These are phyloP conservation scores for Penicillium vulpinum DNA, from an alignment of 2,329 filamentous ascomycete genomes.

Conservation along the genomic window DNA sequence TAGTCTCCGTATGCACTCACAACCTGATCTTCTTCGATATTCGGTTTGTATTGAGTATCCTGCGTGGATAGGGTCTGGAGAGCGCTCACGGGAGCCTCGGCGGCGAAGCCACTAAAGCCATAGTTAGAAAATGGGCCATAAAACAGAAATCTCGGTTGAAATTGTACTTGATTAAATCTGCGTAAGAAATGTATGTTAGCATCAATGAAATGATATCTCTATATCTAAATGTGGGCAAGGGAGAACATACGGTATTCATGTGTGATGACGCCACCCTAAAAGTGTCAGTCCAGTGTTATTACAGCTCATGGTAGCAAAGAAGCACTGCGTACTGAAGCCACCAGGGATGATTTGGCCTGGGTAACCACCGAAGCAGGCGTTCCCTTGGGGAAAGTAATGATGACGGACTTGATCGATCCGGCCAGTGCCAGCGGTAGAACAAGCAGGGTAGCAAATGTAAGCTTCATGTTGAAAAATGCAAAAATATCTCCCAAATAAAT, in stretches of 20 bases:
- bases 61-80: conserved; percentile 67
- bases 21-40: conserved; percentile 75
- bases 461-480: conserved; percentile 59
- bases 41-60: conserved; percentile 61
- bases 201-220: neutral
- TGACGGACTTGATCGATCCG: conserved; percentile 65
- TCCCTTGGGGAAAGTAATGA: conserved; percentile 73
- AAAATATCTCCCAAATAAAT: neutral
- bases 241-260: conserved; percentile 71
- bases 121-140: conserved; percentile 1
- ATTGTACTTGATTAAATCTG: conserved; percentile 47
- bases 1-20: conserved; percentile 51
- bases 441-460: conserved; percentile 55
- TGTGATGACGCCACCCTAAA: conserved; percentile 69
- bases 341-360: conserved; percentile 70
- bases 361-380: conserved; percentile 68
- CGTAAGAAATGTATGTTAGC: conserved; percentile 13
- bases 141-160: neutral
- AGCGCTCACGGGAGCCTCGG: conserved; percentile 67
- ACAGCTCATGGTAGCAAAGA: neutral
- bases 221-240: neutral
- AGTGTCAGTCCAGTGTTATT: conserved; percentile 15
- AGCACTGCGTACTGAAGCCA: conserved; percentile 55
- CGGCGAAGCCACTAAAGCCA: conserved; percentile 69
- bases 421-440: conserved; percentile 64